Evolutionary conservation across 2,329 filamentous ascomycete genomes (phyloP).

Genomic region (Penicillium italicum): DNA sequence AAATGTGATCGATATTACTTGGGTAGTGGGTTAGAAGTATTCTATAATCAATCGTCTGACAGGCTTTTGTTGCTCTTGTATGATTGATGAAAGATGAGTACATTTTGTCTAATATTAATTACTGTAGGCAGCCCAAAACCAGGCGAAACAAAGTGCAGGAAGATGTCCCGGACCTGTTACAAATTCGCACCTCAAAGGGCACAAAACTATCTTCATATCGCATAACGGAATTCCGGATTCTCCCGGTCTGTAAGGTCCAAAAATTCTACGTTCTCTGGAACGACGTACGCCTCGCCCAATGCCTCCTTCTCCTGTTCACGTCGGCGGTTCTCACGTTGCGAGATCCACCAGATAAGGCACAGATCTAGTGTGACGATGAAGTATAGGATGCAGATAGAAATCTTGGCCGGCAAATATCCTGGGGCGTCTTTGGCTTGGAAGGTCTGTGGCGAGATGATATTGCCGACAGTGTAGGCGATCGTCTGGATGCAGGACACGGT

Average conservation of each 20-base stretch:
- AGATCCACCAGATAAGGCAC: constrained; percentile 30
- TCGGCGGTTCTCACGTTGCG: constrained; percentile 27
- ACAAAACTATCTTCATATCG: constrained; percentile 9
- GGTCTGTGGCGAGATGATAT: constrained; percentile 44
- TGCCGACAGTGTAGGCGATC: constrained; percentile 41
- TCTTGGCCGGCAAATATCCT: constrained; percentile 28
- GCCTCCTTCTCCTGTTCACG: constrained; percentile 27
- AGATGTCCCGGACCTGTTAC: not conserved
- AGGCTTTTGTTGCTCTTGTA: not conserved
- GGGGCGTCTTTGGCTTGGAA: constrained; percentile 39
- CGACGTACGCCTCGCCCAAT: constrained; percentile 20
- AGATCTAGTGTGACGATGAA: constrained; percentile 30
- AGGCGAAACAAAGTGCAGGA: not conserved
- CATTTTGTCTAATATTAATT: not conserved
- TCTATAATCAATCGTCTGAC: not conserved
- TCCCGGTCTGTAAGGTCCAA: constrained; percentile 27
- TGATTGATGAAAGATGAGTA: not conserved
- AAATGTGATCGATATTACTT: not conserved
- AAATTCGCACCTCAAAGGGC: not conserved
- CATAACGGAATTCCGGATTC: constrained; percentile 26
- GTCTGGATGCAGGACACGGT: constrained; percentile 35
- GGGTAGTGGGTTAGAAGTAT: not conserved
- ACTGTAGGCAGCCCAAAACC: not conserved
- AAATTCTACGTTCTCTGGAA: constrained; percentile 35
- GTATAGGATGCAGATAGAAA: constrained; percentile 28